These are phyloP conservation scores for Trypanosoma brucei DNA, from an alignment of 208 protist genomes.

Conservation along the genomic window DNA sequence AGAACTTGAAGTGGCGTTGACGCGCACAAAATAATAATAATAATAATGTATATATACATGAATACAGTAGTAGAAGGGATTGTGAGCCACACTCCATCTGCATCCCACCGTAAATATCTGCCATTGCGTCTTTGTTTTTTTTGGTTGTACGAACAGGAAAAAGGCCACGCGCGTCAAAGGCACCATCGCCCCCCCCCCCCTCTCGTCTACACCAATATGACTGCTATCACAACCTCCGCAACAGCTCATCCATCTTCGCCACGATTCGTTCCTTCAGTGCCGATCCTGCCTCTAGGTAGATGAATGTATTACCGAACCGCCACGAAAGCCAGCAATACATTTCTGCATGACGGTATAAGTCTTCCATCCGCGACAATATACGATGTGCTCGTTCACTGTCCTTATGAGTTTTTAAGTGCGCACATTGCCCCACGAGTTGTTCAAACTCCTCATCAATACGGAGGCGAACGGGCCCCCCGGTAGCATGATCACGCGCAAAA, in stretches of 20 bases:
- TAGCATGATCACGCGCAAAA: slow-evolving; percentile 57
- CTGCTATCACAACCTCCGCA: slow-evolving; percentile 5
- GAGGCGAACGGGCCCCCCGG: slow-evolving; percentile 29
- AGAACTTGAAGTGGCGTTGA: no score
- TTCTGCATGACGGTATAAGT: slow-evolving; percentile 54
- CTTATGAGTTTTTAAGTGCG: neutral
- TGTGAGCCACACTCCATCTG: no score
- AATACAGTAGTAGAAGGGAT: no score
- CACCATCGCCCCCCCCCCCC: no score
- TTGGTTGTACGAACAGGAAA: no score
- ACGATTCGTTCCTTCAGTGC: slow-evolving; percentile 34
- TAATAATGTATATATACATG: no score
- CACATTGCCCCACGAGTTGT: slow-evolving; percentile 8
- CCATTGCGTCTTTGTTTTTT: no score
- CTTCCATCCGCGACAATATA: slow-evolving; percentile 30
- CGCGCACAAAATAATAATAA: no score
- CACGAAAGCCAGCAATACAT: slow-evolving; percentile 87
- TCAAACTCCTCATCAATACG: slow-evolving; percentile 38
- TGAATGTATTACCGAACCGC: slow-evolving; percentile 76
- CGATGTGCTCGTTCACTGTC: slow-evolving; percentile 2
- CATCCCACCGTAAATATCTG: no score
- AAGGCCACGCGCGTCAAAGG: no score
- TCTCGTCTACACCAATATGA: neutral
- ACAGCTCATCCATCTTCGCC: slow-evolving; percentile 28
- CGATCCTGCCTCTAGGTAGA: slow-evolving; percentile 38